Percentiles rank a stretch among this genome's conserved stretches.
These are phyloP conservation scores for Claviceps cyperi DNA, from an alignment of 2,329 filamentous ascomycete species.

Conservation along the genomic window DNA sequence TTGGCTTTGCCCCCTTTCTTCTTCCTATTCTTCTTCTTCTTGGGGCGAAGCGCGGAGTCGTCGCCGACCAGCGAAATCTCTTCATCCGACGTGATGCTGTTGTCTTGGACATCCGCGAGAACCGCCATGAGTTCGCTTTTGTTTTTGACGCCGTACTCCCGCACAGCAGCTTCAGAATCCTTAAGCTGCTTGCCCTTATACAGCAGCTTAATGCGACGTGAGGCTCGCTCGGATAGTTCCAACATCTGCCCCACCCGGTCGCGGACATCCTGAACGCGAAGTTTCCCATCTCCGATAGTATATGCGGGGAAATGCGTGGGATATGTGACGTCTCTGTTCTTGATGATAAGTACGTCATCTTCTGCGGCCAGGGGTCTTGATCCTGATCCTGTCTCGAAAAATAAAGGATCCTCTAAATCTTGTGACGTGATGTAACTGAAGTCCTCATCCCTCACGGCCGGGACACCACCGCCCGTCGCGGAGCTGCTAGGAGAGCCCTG, in stretches of 20 bases:
- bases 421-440: conserved; percentile 74
- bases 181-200: conserved; percentile 62
- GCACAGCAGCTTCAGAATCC: conserved; percentile 41
- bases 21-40: conserved; percentile 28
- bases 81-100: conserved; percentile 25
- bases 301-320: conserved; percentile 61
- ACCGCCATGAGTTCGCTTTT: conserved; percentile 42
- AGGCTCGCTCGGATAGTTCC: conserved; percentile 39
- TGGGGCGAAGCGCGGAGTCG: conserved; percentile 22
- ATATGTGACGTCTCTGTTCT: conserved; percentile 50
- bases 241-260: conserved; percentile 54
- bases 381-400: conserved; percentile 4
- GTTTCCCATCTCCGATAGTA: conserved; percentile 58
- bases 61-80: conserved; percentile 27
- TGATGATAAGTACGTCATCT: conserved; percentile 58
- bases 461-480: conserved; percentile 31
- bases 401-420: conserved; percentile 40
- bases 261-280: conserved; percentile 51
- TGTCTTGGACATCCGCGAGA: conserved; percentile 24
- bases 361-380: conserved; percentile 23
- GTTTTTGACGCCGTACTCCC: conserved; percentile 48
- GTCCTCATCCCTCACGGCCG: conserved; percentile 59
- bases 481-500: conserved; percentile 39
- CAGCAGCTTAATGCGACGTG: conserved; percentile 46
- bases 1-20: conserved; percentile 26